Conservation (phyloP, 805 yeast genomes). For the Yarrowia keelungensis region DNA sequence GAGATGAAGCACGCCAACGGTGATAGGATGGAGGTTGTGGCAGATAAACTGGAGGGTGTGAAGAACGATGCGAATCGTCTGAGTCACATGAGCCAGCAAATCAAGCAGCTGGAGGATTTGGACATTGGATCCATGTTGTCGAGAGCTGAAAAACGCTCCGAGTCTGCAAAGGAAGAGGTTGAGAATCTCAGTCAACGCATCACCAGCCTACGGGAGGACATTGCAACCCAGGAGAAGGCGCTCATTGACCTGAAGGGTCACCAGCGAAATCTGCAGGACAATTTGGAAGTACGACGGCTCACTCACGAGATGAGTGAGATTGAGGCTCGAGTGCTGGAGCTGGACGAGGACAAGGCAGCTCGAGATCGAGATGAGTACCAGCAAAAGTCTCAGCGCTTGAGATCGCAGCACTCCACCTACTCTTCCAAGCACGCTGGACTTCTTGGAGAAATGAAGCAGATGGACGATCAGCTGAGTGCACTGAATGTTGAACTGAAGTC, state of each 20-base stretch:
- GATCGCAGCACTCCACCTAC: constrained; percentile 58
- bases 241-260: constrained; percentile 65
- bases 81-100: neutral
- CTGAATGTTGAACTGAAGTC: constrained; percentile 65
- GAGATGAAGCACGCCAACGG: constrained; percentile 43
- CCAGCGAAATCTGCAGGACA: constrained; percentile 68
- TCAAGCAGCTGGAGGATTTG: neutral
- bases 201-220: constrained; percentile 12
- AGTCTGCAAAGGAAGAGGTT: neutral
- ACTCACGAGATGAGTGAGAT: constrained; percentile 52
- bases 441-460: constrained; percentile 84
- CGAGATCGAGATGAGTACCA: constrained; percentile 67
- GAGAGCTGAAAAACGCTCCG: neutral
- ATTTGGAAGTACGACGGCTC: constrained; percentile 63
- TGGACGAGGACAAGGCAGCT: constrained; percentile 67
- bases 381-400: constrained; percentile 59
- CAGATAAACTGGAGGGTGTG: constrained; percentile 8
- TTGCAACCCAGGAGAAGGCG: constrained; percentile 53
- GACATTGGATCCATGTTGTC: neutral
- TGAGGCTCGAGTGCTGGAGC: constrained; percentile 53
- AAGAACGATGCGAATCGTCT: neutral
- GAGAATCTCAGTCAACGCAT: neutral
- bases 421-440: constrained; percentile 76
- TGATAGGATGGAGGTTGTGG: constrained; percentile 39
- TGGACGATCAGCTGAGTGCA: constrained; percentile 70